phyloP scores from a whole-genome alignment of 345 rosid genomes.

The Leavenworthia alabamica region DNA sequence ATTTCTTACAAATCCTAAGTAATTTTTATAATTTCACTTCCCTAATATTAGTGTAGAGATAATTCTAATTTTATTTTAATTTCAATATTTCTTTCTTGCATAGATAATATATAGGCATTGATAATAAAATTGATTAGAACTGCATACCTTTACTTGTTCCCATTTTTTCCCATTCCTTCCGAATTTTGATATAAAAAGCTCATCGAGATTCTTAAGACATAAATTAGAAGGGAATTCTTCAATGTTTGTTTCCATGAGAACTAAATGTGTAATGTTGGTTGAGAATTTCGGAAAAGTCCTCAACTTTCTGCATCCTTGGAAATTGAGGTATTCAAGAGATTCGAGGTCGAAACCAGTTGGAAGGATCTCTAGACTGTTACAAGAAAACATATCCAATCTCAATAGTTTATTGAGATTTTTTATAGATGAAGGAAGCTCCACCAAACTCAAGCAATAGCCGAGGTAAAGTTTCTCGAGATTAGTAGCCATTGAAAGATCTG shows the following conservation, averaged over 20 bases:
- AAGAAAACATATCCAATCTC: neutral
- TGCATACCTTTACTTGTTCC: constrained; percentile 3
- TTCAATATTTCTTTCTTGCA: too few species aligned
- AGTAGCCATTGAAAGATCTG: neutral
- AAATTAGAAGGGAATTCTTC: constrained; percentile 7
- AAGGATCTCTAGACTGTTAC: neutral
- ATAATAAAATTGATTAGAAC: neutral
- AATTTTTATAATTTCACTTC: too few species aligned
- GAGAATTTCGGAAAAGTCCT: neutral
- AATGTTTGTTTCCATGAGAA: neutral
- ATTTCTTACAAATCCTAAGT: too few species aligned
- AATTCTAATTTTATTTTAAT: too few species aligned
- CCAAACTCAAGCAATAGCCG: neutral
- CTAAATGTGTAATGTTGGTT: neutral
- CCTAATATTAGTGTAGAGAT: too few species aligned
- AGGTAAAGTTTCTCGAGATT: neutral
- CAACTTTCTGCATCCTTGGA: neutral
- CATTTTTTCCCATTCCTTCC: constrained; percentile 1
- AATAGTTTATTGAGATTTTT: neutral
- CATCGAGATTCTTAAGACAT: neutral
- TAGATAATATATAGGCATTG: too few species aligned
- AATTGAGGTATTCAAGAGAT: rapidly evolving
- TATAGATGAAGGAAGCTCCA: neutral
- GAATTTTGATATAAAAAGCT: neutral
- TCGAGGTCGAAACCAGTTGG: neutral